Evolutionary conservation across 306 rosid species (phyloP), one percentile per base, ranked within the genome.

Genomic region (Canavalia ensiformis): DNA sequence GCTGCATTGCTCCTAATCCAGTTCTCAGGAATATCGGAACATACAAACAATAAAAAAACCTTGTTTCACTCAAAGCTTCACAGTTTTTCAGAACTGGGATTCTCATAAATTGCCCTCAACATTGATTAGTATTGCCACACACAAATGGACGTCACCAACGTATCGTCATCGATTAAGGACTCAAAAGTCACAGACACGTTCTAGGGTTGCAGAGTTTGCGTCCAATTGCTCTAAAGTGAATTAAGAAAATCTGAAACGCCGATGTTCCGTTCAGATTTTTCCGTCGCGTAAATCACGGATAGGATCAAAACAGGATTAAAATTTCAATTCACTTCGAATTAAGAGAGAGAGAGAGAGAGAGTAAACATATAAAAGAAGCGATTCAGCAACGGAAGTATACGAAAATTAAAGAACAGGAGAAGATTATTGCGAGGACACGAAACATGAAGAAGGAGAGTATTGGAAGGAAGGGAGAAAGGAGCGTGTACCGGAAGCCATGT

Each of bases 401-500:
- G 34, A 34, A 28, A 74, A 33, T 13, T 4, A 50, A 31, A 29
- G 35, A 2, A 86, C 1, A 42, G 10, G 52, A 59, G 64, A 51
- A 50, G 56, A 66, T 47, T 11, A 69, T 47, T 28, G 42, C 60
- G 51, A 60, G 12, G 25, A 46, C 34, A 35, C 7, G 51, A 50
- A 54, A 62, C 78, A 44, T 25, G 47, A 42, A 47, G 57, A 49
- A 30, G 46, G 7, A 62, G 33, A 5, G 58, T 39, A 54, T 28
- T 63, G 51, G 30, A 29, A 13, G 9, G 6, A 56, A 59, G 2
- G 42, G 39, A 76, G 37, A 47, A 57, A 74, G 39, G 71, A 63
- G 62, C 6, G 34, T 41, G 60, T 72, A 85, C 88, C 88, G 11
- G 88, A 85, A 77, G 86, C 86, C 88, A 85, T 85, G 81, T 18